Base-by-base conservation (phyloP, 1,139 yeast species). In the Debaryomyces subglobosus region DNA sequence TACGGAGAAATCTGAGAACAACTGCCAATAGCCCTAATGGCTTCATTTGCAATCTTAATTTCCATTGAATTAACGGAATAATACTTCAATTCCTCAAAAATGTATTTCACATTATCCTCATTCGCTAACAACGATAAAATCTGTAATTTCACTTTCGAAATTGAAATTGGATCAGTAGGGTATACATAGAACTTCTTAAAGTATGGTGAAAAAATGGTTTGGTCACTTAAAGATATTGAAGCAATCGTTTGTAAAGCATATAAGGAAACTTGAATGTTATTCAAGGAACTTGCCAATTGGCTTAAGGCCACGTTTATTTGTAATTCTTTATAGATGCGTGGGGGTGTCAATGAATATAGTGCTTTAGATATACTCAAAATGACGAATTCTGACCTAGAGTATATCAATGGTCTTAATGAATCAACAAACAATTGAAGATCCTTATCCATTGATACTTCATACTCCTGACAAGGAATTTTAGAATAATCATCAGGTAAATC, bases 51-150 rank as follows among this genome's bases (percentile, higher is more conserved):
- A 4, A 84, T 65, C 3, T 53, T 52, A 9, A 69, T 60, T 18
- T 70, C 62, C 1, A 63, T 57, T 3, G 77, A 67, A 18, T 72
- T 61, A n/a, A 74, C 66, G 0, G 89, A 82, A 53, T 84, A 81
- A 61, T 82, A 82, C 57, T 86, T 86, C 37, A 92, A 70, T 63
- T 91, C 96, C 24, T 77, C 74, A n/a, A 87, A 68, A 13, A 89
- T 78, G 3, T 59, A 52, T 38, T 74, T 72, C 44, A 83, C 77
- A 54, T 80, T 89, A 3, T 67, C 64, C 23, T 78, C 81, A 45
- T 75, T 74, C 33, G 84, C 79, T 24, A 90, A 64, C 15, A 76
- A 67, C 1, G 92, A 77, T 41, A 92, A 66, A 23, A 90, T 81
- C 44, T 77, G 76, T n/a, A 92, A 65, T 64, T 91, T 92, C 46